phyloP scores from a whole-genome alignment of 805 yeast genomes.

The Wickerhamomyces pijperi region DNA sequence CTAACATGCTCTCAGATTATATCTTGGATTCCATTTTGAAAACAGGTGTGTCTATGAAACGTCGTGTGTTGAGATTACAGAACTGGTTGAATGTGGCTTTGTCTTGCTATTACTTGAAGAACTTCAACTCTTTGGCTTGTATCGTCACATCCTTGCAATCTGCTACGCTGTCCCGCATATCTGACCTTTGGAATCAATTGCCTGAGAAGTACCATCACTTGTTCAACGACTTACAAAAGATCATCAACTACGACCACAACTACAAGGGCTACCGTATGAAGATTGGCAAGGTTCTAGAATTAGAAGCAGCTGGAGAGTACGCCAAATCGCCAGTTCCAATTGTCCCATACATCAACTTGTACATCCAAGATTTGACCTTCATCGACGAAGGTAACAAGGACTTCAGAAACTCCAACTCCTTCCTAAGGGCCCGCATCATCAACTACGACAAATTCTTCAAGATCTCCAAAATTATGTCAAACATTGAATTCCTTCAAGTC shows the following conservation, averaged over 20 bases:
- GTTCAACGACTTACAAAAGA: conserved; percentile 51
- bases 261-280: conserved; percentile 58
- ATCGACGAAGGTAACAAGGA: conserved; percentile 75
- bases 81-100: conserved; percentile 68
- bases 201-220: conserved; percentile 50
- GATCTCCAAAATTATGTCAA: conserved; percentile 54
- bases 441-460: conserved; percentile 67
- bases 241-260: conserved; percentile 68
- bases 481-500: conserved; percentile 57
- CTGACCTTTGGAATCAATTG: conserved; percentile 46
- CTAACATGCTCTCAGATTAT: conserved; percentile 62
- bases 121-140: conserved; percentile 71
- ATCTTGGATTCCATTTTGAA: conserved; percentile 60
- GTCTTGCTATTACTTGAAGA: conserved; percentile 61
- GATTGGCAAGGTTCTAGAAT: conserved; percentile 40
- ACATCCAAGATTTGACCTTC: conserved; percentile 70
- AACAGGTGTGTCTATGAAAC: conserved; percentile 34
- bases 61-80: conserved; percentile 43
- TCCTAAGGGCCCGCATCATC: conserved; percentile 38
- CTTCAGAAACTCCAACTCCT: conserved; percentile 45
- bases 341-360: conserved; percentile 68
- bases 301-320: conserved; percentile 19
- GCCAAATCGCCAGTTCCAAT: conserved; percentile 36
- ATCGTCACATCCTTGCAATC: conserved; percentile 70
- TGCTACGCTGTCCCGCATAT: conserved; percentile 53